Percentiles rank a stretch among this genome's conserved stretches.
phyloP scores from a whole-genome alignment of 108 stramenopile genomes.

The Nitzschia palea region DNA sequence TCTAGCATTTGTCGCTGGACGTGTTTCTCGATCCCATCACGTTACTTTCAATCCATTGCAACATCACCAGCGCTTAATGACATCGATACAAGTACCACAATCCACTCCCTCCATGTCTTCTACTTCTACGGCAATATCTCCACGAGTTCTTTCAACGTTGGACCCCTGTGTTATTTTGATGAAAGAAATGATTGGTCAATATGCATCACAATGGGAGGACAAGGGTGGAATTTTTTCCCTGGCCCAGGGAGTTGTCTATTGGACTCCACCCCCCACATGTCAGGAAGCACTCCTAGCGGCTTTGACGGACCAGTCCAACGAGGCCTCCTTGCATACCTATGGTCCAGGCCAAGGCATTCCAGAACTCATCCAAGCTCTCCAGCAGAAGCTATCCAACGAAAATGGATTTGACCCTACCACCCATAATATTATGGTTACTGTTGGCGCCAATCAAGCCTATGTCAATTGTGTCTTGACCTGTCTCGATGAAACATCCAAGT shows the following conservation, averaged over 20 bases:
- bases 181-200: slow-evolving; percentile 65
- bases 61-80: no score
- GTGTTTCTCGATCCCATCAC: no score
- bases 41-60: no score
- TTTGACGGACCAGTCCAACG: slow-evolving; percentile 6
- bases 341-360: slow-evolving; percentile 82
- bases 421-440: slow-evolving; percentile 87
- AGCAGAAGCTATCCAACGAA: slow-evolving; percentile 54
- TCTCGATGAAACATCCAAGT: slow-evolving; percentile 42
- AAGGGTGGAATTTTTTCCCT: slow-evolving; percentile 73
- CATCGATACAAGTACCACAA: no score
- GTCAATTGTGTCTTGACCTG: slow-evolving; percentile 84
- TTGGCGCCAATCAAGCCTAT: slow-evolving; percentile 95
- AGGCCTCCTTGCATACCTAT: slow-evolving; percentile 54
- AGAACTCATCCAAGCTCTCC: slow-evolving; percentile 49
- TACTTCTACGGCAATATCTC: slow-evolving; percentile 12
- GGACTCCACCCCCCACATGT: slow-evolving; percentile 63
- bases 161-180: slow-evolving; percentile 87
- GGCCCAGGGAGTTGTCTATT: slow-evolving; percentile 87
- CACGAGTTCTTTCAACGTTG: slow-evolving; percentile 52
- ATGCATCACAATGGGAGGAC: slow-evolving; percentile 60
- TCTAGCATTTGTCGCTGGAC: no score
- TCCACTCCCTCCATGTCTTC: no score
- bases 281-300: slow-evolving; percentile 33
- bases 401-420: slow-evolving; percentile 50